phyloP scores from a whole-genome alignment of 768 basidiomycete genomes.

The Scleroderma bovista region DNA sequence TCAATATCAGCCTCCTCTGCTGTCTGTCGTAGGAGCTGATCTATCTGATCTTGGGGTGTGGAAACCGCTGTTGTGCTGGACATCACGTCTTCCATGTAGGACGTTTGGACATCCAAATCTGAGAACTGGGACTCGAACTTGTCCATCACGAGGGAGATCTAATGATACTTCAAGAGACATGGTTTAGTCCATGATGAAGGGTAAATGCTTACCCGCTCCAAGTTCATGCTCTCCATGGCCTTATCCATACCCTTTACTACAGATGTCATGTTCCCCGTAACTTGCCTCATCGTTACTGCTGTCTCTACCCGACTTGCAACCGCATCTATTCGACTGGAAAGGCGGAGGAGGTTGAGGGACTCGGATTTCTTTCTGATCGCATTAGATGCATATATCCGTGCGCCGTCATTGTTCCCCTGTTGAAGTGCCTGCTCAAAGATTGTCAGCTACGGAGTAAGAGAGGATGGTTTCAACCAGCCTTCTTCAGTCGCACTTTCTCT shows the following conservation, averaged over 20 bases:
- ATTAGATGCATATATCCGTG: slow-evolving; percentile 96
- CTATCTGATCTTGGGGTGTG: slow-evolving; percentile 97
- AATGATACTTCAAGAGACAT: slow-evolving; percentile 2
- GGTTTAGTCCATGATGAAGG: background rate
- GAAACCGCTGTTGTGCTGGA: slow-evolving; percentile 86
- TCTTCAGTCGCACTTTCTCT: slow-evolving; percentile 90
- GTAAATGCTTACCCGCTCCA: slow-evolving; percentile 69
- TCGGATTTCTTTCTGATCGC: slow-evolving; percentile 99
- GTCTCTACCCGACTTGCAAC: slow-evolving; percentile 97
- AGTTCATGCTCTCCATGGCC: slow-evolving; percentile 99
- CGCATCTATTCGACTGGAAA: slow-evolving; percentile 91
- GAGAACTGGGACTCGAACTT: slow-evolving; percentile 96
- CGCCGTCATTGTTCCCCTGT: slow-evolving; percentile 95
- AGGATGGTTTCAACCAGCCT: slow-evolving; percentile 44
- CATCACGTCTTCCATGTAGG: slow-evolving; percentile 98
- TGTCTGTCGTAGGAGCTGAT: slow-evolving; percentile 83
- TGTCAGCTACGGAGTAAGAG: background rate
- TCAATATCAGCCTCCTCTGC: slow-evolving; percentile 98
- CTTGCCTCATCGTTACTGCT: slow-evolving; percentile 94
- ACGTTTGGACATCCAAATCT: slow-evolving; percentile 96
- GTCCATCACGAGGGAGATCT: slow-evolving; percentile 99
- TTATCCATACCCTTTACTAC: slow-evolving; percentile 98
- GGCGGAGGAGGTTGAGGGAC: slow-evolving; percentile 80
- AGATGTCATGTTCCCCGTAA: slow-evolving; percentile 94
- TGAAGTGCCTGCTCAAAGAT: slow-evolving; percentile 67